A percentile compares a stretch with the other conserved stretches of the same genome.
phyloP scores from a whole-genome alignment of 2,329 filamentous ascomycete genomes.

The Microdochium bolleyi region DNA sequence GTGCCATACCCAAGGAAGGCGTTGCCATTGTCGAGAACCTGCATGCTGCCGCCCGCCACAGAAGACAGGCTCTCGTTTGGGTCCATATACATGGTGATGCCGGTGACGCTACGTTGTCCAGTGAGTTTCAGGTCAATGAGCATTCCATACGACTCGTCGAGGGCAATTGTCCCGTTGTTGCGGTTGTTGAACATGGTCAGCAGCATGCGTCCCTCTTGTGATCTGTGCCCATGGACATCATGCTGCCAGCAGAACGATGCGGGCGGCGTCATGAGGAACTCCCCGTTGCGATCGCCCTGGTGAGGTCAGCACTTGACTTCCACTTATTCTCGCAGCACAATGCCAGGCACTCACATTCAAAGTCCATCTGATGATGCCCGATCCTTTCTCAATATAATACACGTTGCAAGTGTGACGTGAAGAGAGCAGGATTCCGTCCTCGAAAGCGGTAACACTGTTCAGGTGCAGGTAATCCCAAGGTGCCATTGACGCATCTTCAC shows the following conservation, averaged over 20 bases:
- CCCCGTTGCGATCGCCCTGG: constrained; percentile 13
- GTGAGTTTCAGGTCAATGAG: constrained; percentile 13
- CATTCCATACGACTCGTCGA: constrained; percentile 14
- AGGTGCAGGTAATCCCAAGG: constrained; percentile 17
- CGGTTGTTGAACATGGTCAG: constrained; percentile 27
- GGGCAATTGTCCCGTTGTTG: constrained; percentile 12
- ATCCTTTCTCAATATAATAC: constrained; percentile 9
- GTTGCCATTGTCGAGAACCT: constrained; percentile 10
- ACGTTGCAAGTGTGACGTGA: constrained; percentile 13
- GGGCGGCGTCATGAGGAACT: constrained; percentile 8
- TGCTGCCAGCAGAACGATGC: constrained; percentile 25
- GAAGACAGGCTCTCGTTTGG: constrained; percentile 8
- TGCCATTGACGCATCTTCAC: constrained; percentile 3
- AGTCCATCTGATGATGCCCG: constrained; percentile 14
- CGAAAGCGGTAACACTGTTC: constrained; percentile 15
- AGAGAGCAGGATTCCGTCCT: constrained; percentile 17
- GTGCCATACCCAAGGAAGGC: constrained; percentile 26
- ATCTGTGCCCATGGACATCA: constrained; percentile 18
- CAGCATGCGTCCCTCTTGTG: constrained; percentile 9
- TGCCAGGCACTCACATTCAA: constrained; percentile 9
- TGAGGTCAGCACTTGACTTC: constrained; percentile 2
- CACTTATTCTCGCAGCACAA: neutral
- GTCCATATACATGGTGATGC: constrained; percentile 11
- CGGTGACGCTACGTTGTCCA: constrained; percentile 17
- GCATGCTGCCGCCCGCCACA: constrained; percentile 12